Base-by-base conservation (phyloP, 2,329 filamentous ascomycete species). In the Fusarium ambrosium region DNA sequence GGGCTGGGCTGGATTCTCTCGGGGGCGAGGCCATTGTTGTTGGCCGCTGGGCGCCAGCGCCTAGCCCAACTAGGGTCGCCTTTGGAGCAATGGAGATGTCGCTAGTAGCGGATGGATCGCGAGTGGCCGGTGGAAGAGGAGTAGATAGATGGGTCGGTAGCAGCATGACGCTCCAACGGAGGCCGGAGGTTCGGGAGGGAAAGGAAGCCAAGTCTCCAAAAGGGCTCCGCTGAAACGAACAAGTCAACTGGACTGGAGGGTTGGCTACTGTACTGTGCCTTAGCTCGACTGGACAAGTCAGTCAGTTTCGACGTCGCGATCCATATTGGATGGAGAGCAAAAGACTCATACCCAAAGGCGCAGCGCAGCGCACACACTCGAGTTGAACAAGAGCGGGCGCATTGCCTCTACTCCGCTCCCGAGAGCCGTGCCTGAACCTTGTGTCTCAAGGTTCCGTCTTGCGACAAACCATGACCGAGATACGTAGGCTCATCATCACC, bases 41-140 rank as follows among this genome's bases (percentile, higher is more conserved):
- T 79, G 77, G 77, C 72, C 72, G 65, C 72, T 76, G 70, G 70
- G 60, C 68, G 65, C 67, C 67, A 73, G 74, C 76, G 73, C 70
- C 77, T 79, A 79, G 77, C 70, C 70, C 48, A 71, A 79, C 77
- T 78, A 67, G 75, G 75, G 73, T 69, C 59, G 43, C 62, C 63
- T 62, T 67, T 78, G 63, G 71, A 70, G 73, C 72, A 68, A 68
- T 55, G 66, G 62, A 66, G 62, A 78, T 77, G 77, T 79, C 77
- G 70, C 77, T 78, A 79, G 68, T 56, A 69, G 61, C 55, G 45
- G 58, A 78, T 76, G 77, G 71, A 76, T 78, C 68, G 69, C 69
- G 66, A 75, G 68, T 73, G 77, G 70, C 66, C 75, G 70, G 72
- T 74, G 64, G 65, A 64, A 62, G 61, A 63, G 41, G 41, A 72